A percentile compares a stretch with the other conserved stretches of the same genome.
Evolutionary conservation across 1,139 yeast genomes (phyloP).

Genomic region (Diutina scorzettiae): DNA sequence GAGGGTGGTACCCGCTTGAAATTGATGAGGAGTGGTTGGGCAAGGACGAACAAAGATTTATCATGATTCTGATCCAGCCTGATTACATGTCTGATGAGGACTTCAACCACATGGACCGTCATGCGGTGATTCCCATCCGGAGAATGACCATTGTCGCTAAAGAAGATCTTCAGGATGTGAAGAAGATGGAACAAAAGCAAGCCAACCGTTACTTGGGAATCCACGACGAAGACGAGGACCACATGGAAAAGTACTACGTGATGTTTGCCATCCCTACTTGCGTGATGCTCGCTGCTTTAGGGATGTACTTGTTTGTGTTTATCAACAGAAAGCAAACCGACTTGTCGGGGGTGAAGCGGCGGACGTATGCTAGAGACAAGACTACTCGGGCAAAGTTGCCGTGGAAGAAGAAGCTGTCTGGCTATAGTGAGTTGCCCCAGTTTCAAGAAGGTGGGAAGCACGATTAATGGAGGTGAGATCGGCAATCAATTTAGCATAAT

Average conservation of each 20-base stretch:
- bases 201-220: constrained; percentile 20
- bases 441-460: not conserved
- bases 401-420: constrained; percentile 1
- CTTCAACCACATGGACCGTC: constrained; percentile 39
- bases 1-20: constrained; percentile 54
- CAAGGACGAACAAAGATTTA: constrained; percentile 31
- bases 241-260: constrained; percentile 56
- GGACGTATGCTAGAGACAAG: not conserved
- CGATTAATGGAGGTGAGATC: not conserved
- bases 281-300: constrained; percentile 46
- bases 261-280: constrained; percentile 62
- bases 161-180: constrained; percentile 42
- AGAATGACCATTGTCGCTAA: constrained; percentile 50
- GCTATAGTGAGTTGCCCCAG: constrained; percentile 4
- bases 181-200: constrained; percentile 26
- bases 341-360: constrained; percentile 11
- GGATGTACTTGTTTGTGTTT: constrained; percentile 52
- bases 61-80: constrained; percentile 60
- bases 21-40: constrained; percentile 50
- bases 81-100: constrained; percentile 54
- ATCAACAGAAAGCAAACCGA: constrained; percentile 35
- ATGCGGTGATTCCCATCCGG: constrained; percentile 44
- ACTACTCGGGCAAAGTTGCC: constrained; percentile 3
- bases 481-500: not conserved
- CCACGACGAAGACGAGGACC: constrained; percentile 41